Evolutionary conservation across 2,329 filamentous ascomycete genomes (phyloP).

Genomic region (Neofusicoccum parvum): DNA sequence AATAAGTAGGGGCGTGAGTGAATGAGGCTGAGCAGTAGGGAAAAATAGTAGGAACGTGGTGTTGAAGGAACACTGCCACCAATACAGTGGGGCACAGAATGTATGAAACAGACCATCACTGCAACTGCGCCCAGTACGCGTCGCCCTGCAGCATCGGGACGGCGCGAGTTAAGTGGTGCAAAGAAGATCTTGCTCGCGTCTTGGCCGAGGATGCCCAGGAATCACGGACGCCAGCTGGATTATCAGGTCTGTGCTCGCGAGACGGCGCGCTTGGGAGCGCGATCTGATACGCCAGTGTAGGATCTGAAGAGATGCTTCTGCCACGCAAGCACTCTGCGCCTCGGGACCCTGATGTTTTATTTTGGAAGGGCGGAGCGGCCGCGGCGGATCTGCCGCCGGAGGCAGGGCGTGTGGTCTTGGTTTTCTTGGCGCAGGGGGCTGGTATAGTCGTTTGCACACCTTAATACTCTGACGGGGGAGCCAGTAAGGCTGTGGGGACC

Average conservation of each 20-base stretch:
- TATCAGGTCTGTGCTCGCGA: neutral
- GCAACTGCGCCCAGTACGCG: neutral
- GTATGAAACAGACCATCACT: too few relatives aligned
- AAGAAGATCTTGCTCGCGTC: neutral
- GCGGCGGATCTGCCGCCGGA: neutral
- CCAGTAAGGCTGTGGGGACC: neutral
- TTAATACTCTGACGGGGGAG: neutral
- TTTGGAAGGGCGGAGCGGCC: neutral
- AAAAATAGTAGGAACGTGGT: too few relatives aligned
- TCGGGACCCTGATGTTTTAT: neutral
- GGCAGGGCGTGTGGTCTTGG: constrained; percentile 3
- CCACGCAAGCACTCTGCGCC: neutral
- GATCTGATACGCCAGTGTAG: neutral
- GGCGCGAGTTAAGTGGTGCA: too few relatives aligned
- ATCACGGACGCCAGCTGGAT: too few relatives aligned
- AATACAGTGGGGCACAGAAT: too few relatives aligned
- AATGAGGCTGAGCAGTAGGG: too few relatives aligned
- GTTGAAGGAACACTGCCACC: too few relatives aligned
- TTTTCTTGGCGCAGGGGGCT: constrained; percentile 8
- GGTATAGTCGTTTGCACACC: neutral
- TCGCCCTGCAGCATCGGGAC: neutral
- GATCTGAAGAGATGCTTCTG: neutral
- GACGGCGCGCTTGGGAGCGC: neutral
- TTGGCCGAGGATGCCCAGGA: constrained; percentile 4
- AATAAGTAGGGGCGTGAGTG: too few relatives aligned